Evolutionary conservation across 805 yeast species (phyloP).

Genomic region (Metschnikowia rubicola): DNA sequence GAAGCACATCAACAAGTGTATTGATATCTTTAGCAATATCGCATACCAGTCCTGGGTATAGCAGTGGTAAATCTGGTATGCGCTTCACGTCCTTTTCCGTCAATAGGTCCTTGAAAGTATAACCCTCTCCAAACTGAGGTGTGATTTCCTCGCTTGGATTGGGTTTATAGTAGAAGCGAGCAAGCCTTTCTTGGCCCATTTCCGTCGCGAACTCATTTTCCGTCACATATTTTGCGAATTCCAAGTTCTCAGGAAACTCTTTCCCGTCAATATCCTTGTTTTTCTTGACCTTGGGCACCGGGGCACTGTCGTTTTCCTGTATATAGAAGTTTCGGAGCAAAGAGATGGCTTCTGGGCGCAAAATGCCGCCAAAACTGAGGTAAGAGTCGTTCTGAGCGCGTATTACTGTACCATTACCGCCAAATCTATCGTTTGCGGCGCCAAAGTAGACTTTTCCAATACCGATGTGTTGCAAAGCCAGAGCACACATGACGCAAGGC

Average conservation of each 20-base stretch:
- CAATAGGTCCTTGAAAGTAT: slow-evolving; percentile 5
- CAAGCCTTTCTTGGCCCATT: slow-evolving; percentile 42
- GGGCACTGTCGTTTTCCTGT: slow-evolving; percentile 82
- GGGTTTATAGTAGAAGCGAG: slow-evolving; percentile 7
- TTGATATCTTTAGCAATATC: slow-evolving; percentile 3
- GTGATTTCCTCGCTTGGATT: slow-evolving; percentile 11
- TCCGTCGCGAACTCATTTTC: slow-evolving; percentile 46
- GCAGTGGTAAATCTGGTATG: slow-evolving; percentile 4
- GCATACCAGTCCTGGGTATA: slow-evolving; percentile 4
- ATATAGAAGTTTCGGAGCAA: slow-evolving; percentile 80
- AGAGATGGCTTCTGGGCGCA: slow-evolving; percentile 78
- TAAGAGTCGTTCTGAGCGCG: slow-evolving; percentile 44
- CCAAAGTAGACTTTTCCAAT: slow-evolving; percentile 79
- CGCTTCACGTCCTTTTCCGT: neutral
- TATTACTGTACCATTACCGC: slow-evolving; percentile 91
- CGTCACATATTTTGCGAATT: slow-evolving; percentile 52
- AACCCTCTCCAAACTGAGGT: slow-evolving; percentile 7
- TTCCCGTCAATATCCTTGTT: slow-evolving; percentile 56
- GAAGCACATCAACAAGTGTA: slow-evolving; percentile 6
- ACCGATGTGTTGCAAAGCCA: slow-evolving; percentile 78
- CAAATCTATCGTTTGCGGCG: slow-evolving; percentile 92
- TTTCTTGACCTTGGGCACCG: slow-evolving; percentile 71
- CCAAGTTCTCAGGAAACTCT: slow-evolving; percentile 54
- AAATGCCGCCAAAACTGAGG: slow-evolving; percentile 69
- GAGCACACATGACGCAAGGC: slow-evolving; percentile 98